Evolutionary conservation across 805 yeast species (phyloP), one percentile per base, ranked within the genome.

Genomic region (Saturnispora sekii): DNA sequence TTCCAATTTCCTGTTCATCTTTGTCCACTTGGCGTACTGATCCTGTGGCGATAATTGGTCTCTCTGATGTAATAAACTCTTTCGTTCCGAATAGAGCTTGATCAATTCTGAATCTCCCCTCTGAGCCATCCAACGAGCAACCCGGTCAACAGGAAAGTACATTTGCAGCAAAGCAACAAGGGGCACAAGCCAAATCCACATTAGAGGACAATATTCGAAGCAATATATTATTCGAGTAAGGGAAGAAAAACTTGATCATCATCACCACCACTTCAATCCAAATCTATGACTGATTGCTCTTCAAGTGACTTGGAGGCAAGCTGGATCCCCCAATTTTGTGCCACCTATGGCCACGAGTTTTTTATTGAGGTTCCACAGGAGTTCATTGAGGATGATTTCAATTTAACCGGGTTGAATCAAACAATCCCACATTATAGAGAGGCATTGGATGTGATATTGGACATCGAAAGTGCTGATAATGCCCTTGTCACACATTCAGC

Each of bases 321-420:
- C 38, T 88, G 95, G 96, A 81, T 87, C 53, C 76, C 82, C 48
- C 80, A 80, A 53, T 86, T 81, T 62, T 84, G 94, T 59, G 74
- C 82, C 39, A 68, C 77, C 54, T 82, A 81, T 56, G 90, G 90
- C 18, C 90, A 85, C 60, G 94, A 93, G 59, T 90, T 81, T 61
- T 88, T 88, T 62, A 95, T 89, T 37, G 94, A 89, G 54, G 96
- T 93, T 5, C 74, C 88, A 1, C 87, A 84, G 40, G 96, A 87
- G 41, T 93, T 88, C 63, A 86, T 93, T 49, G 97, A 89, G 56
- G 98, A 93, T 63, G 97, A 93, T 53, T 93, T 93, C 72, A 93
- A 93, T 60, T 72, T 93, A 56, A 89, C 97, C 1, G 97, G 97
- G 1, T 71, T 93, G 43, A 73, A 83, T 30, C 74, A 81, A 52